Evolutionary conservation across 192 early-diverging fungal species (phyloP).

Genomic region (Podila horticola): DNA sequence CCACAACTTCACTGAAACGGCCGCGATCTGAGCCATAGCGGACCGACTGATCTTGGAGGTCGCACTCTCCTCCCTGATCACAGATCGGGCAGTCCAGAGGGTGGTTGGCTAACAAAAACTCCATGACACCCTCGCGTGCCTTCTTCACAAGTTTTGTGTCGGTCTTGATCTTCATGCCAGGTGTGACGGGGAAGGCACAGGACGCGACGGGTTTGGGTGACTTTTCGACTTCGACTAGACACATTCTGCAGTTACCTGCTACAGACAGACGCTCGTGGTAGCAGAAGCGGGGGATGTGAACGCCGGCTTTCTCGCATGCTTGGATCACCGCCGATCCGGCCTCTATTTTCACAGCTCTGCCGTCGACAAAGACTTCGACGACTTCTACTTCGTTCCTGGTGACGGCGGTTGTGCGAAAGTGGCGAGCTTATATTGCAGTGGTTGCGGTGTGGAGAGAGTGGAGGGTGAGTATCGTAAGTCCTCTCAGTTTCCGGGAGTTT

Average conservation of each 20-base stretch:
- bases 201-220: constrained; percentile 96
- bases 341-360: constrained; percentile 89
- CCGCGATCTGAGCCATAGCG: constrained; percentile 96
- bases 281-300: constrained; percentile 84
- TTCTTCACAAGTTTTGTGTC: constrained; percentile 95
- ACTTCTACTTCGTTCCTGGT: constrained; percentile 79
- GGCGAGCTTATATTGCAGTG: constrained; percentile 4
- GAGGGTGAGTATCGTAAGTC: too few relatives aligned
- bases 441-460: too few relatives aligned
- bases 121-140: constrained; percentile 95
- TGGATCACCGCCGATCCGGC: constrained; percentile 95
- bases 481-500: too few relatives aligned
- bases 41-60: constrained; percentile 97
- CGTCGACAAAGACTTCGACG: constrained; percentile 91
- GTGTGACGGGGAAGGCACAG: constrained; percentile 96
- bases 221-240: constrained; percentile 97
- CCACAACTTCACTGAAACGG: constrained; percentile 82
- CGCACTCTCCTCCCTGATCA: constrained; percentile 99
- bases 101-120: constrained; percentile 96
- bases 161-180: constrained; percentile 97
- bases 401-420: constrained; percentile 56
- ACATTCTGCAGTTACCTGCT: constrained; percentile 99
- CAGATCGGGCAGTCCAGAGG: constrained; percentile 99
- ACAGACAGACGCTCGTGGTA: constrained; percentile 86
- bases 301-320: constrained; percentile 95